Conservation (phyloP, 1,139 yeast species). For the Suzukiozyma palmioleophila region DNA sequence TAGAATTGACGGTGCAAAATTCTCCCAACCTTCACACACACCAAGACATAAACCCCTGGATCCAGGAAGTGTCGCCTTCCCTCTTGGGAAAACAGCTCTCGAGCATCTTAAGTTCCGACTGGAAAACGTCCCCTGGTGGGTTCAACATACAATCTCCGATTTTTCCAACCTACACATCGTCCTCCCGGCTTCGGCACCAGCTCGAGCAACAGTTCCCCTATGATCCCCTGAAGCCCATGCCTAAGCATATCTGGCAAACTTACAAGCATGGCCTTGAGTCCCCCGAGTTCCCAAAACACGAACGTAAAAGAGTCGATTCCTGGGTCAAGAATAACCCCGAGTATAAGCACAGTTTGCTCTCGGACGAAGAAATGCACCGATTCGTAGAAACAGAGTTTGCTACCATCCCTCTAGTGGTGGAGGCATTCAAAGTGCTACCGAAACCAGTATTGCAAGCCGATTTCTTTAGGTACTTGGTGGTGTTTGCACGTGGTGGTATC, state of each 20-base stretch:
- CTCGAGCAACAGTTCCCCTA: conserved; percentile 40
- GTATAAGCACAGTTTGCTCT: conserved; percentile 64
- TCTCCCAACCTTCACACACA: too few species aligned
- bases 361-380: conserved; percentile 63
- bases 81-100: not conserved
- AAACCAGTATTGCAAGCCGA: conserved; percentile 76
- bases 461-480: conserved; percentile 76
- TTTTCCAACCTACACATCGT: conserved; percentile 1
- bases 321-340: conserved; percentile 62
- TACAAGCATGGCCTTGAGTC: conserved; percentile 2
- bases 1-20: too few species aligned
- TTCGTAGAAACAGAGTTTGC: conserved; percentile 59
- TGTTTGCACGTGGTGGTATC: conserved; percentile 85
- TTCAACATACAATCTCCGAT: conserved; percentile 1
- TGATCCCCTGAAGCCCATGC: conserved; percentile 1
- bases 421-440: conserved; percentile 74
- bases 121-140: not conserved
- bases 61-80: not conserved
- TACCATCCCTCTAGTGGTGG: conserved; percentile 66
- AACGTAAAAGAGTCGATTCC: conserved; percentile 30
- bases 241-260: conserved; percentile 4
- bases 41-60: not conserved
- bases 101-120: not conserved
- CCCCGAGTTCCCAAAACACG: conserved; percentile 15
- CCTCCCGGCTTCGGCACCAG: conserved; percentile 17